phyloP scores from a whole-genome alignment of 768 basidiomycete species.

The Galerina marginata region DNA sequence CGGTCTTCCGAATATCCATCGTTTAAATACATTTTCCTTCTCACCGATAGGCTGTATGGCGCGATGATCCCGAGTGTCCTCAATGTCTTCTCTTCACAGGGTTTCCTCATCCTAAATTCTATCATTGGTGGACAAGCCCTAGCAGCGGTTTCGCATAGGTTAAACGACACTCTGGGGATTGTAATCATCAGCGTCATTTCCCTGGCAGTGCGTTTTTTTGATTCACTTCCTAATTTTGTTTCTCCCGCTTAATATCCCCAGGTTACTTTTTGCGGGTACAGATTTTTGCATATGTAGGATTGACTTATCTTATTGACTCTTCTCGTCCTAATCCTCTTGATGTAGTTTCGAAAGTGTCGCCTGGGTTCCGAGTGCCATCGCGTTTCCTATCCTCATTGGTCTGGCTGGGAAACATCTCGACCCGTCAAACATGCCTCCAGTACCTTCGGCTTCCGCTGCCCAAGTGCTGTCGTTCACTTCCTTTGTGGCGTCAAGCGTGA shows the following conservation, averaged over 20 bases:
- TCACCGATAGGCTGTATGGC: constrained; percentile 54
- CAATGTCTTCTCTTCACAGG: constrained; percentile 64
- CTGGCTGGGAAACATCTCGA: constrained; percentile 66
- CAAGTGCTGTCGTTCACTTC: constrained; percentile 41
- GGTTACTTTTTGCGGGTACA: constrained; percentile 70
- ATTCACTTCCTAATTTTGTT: neutral
- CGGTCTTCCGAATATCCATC: neutral
- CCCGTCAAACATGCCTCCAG: constrained; percentile 32
- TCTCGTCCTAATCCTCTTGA: neutral
- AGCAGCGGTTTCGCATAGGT: constrained; percentile 51
- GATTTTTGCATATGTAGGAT: constrained; percentile 62
- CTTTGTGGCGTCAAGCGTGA: constrained; percentile 42
- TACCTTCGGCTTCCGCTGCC: constrained; percentile 34
- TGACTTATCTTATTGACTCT: neutral
- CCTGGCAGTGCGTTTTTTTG: constrained; percentile 34
- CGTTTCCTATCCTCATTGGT: constrained; percentile 67
- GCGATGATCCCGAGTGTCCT: constrained; percentile 55
- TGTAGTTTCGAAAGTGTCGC: constrained; percentile 57
- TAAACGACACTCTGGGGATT: constrained; percentile 45
- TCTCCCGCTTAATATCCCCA: constrained; percentile 13
- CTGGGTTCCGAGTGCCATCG: constrained; percentile 72
- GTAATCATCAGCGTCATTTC: constrained; percentile 45
- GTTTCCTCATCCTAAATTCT: constrained; percentile 68
- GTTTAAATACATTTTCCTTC: neutral
- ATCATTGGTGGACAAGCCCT: constrained; percentile 76